These are phyloP conservation scores for Penicillium sp. DNA, from an alignment of 2,329 filamentous ascomycete genomes.

Conservation along the genomic window DNA sequence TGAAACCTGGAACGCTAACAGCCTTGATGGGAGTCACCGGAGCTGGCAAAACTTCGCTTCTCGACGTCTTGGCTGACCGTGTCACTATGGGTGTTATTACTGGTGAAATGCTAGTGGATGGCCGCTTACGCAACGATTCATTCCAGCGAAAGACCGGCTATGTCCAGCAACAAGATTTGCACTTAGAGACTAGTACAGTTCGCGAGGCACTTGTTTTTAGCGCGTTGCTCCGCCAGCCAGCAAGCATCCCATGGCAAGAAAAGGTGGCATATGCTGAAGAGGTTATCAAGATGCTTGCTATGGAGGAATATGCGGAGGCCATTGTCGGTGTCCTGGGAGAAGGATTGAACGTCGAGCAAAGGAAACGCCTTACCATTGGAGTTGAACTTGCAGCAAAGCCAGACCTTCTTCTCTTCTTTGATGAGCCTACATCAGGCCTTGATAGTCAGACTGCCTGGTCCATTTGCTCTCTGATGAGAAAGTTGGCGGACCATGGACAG, in stretches of 20 bases:
- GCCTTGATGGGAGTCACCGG: slow-evolving; percentile 89
- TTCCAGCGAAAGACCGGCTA: slow-evolving; percentile 62
- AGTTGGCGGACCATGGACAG: slow-evolving; percentile 86
- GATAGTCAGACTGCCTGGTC: slow-evolving; percentile 92
- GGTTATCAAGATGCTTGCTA: slow-evolving; percentile 85
- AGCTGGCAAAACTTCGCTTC: slow-evolving; percentile 86
- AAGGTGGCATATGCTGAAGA: slow-evolving; percentile 86
- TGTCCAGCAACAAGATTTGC: slow-evolving; percentile 88
- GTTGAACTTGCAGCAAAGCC: slow-evolving; percentile 93
- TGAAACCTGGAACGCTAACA: slow-evolving; percentile 87
- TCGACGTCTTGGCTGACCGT: slow-evolving; percentile 82
- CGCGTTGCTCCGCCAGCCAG: slow-evolving; percentile 81
- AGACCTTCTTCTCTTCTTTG: slow-evolving; percentile 82
- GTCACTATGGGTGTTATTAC: slow-evolving; percentile 85
- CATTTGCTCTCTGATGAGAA: slow-evolving; percentile 82
- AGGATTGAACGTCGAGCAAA: slow-evolving; percentile 66
- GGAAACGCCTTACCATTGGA: slow-evolving; percentile 82
- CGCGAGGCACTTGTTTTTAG: slow-evolving; percentile 85
- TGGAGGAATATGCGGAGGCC: slow-evolving; percentile 86
- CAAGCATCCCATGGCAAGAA: slow-evolving; percentile 70
- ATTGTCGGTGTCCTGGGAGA: slow-evolving; percentile 86
- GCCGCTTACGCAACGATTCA: slow-evolving; percentile 71
- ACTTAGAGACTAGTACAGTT: slow-evolving; percentile 81
- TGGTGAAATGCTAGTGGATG: slow-evolving; percentile 81
- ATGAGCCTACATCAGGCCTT: slow-evolving; percentile 90